Base-by-base conservation (phyloP, 78 protist species). In the Planoprotostelium fungivorum region DNA sequence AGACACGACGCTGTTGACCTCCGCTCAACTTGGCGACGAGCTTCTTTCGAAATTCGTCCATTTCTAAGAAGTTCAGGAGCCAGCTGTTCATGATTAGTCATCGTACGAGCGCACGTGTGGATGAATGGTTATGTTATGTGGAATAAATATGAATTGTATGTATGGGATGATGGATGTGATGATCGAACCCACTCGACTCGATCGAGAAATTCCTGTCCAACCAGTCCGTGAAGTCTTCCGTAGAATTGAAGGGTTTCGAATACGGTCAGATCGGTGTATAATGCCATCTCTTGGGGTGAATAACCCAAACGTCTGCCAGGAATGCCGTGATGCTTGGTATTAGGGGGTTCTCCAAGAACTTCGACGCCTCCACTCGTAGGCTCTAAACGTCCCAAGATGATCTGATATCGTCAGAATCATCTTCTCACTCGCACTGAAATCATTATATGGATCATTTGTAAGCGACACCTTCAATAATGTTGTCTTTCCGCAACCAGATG, bases 1-100 rank as follows among this genome's bases (percentile, higher is more conserved):
- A 93, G 25, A 88, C 91, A 35, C 96, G 89, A 36, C 94, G 89
- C 87, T 94, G 89, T 89, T 94, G 96, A 5, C 96, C 96, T 35
- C 96, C 96, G 86, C 89, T 83, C 88, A 91, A 10, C 37, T 1
- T 9, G 31, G 89, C 87, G 34, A 91, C 89, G 38, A 92, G 83
- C 34, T 63, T 10, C 37, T 84, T 35, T 34, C 25, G 38, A 1
- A n/a, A 37, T 25, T 31, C 86, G n/a, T n/a, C 1, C 37, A 89
- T 0, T 29, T 89, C 51, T 88, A 36, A 36, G 63, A 51, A 23
- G 36, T 16, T 10, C 89, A 83, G 1, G 51, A 16, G 29, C 88
- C n/a, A 34, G 1, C 88, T 36, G 25, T 29, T n/a, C n/a, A n/a
- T n/a, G n/a, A n/a, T n/a, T n/a, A n/a, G n/a, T n/a, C n/a, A n/a